Conservation (phyloP, 2,329 filamentous ascomycete species). For the Fusarium setosum region DNA sequence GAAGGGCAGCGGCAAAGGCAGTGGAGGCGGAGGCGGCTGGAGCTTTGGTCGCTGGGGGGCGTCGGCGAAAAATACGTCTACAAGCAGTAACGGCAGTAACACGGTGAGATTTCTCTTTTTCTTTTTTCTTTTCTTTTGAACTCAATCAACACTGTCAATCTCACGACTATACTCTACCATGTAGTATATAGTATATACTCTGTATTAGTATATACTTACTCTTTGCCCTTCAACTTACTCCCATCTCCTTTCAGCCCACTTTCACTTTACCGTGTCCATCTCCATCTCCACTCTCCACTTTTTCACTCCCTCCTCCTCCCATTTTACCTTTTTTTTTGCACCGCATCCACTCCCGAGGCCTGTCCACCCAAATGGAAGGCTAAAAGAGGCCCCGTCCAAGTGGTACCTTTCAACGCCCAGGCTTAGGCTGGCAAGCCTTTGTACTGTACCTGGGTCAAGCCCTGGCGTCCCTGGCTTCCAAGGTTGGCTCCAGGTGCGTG, state of each 20-base stretch:
- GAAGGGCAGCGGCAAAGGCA: constrained; percentile 22
- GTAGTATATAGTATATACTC: too few species aligned
- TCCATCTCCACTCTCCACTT: constrained; percentile 6
- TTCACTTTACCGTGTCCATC: background rate
- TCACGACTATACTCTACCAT: too few species aligned
- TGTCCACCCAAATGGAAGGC: background rate
- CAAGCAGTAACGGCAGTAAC: constrained; percentile 11
- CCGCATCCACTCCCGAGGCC: constrained; percentile 7
- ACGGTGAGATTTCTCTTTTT: constrained; percentile 8
- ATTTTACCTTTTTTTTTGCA: constrained; percentile 20
- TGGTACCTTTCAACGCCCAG: constrained; percentile 12
- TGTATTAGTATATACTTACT: too few species aligned
- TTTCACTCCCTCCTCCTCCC: constrained; percentile 7
- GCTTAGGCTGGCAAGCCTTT: constrained; percentile 16
- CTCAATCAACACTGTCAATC: too few species aligned
- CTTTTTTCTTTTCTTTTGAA: background rate
- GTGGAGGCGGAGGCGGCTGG: constrained; percentile 25
- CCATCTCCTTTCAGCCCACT: constrained; percentile 2
- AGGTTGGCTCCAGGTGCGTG: constrained; percentile 10
- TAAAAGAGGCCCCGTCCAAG: constrained; percentile 5
- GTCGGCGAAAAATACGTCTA: constrained; percentile 17
- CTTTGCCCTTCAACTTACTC: too few species aligned
- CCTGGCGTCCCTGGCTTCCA: constrained; percentile 19
- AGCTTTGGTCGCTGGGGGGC: constrained; percentile 33
- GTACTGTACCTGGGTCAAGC: background rate